phyloP scores from a whole-genome alignment of 1,139 yeast species.

The Yamadazyma sp. region DNA sequence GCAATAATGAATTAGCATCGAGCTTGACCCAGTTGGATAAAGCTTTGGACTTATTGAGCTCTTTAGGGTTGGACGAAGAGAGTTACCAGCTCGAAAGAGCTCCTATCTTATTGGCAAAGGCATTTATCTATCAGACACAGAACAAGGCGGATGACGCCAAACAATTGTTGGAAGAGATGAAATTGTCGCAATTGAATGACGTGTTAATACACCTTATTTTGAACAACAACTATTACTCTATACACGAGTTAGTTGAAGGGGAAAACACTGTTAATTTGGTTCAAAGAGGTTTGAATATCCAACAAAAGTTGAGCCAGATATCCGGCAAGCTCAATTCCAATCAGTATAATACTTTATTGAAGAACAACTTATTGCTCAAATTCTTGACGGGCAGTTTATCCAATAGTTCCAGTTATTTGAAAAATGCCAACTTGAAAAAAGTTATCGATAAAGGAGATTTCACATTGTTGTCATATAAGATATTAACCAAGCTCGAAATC shows the following conservation, averaged over 20 bases:
- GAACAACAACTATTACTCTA: constrained; percentile 34
- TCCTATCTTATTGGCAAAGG: constrained; percentile 69
- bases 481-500: constrained; percentile 30
- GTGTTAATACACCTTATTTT: constrained; percentile 31
- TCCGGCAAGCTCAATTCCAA: constrained; percentile 42
- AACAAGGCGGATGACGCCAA: constrained; percentile 47
- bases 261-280: constrained; percentile 32
- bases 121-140: constrained; percentile 57
- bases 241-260: constrained; percentile 10
- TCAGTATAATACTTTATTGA: constrained; percentile 41
- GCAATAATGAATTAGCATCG: constrained; percentile 38
- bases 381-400: constrained; percentile 40
- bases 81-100: constrained; percentile 49
- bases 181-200: constrained; percentile 27
- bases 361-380: constrained; percentile 46
- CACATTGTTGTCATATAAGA: constrained; percentile 31
- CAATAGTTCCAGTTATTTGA: constrained; percentile 24
- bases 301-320: constrained; percentile 33
- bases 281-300: constrained; percentile 46
- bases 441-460: constrained; percentile 29
- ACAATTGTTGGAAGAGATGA: constrained; percentile 29
- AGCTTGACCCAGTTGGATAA: constrained; percentile 51
- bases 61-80: constrained; percentile 39
- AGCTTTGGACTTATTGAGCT: constrained; percentile 47
- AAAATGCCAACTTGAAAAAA: constrained; percentile 17